These are phyloP conservation scores for Penicillium lagena DNA, from an alignment of 495 filamentous ascomycete genomes.

Conservation along the genomic window DNA sequence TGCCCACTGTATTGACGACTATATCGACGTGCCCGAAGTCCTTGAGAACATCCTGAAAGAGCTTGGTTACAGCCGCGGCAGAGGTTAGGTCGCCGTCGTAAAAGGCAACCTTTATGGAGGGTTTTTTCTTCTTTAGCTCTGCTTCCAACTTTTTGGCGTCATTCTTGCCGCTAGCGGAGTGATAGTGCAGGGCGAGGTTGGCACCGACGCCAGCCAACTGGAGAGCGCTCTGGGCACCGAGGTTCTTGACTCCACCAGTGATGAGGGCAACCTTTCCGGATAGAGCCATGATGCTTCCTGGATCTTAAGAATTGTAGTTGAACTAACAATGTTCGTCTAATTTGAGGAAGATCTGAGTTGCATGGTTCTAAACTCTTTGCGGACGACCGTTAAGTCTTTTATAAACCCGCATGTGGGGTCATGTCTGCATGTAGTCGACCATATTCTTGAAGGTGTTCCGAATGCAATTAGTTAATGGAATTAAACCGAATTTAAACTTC, in stretches of 20 bases:
- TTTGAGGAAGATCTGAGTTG: no score
- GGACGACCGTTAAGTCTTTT: no score
- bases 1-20: constrained; percentile 48
- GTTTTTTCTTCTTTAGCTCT: constrained; percentile 20
- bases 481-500: no score
- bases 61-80: constrained; percentile 21
- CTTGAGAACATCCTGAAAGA: constrained; percentile 20
- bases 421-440: no score
- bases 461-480: no score
- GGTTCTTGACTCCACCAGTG: constrained; percentile 36
- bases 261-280: constrained; percentile 42
- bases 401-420: no score
- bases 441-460: no score
- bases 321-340: no score
- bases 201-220: constrained; percentile 20
- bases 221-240: constrained; percentile 23
- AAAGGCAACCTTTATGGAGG: constrained; percentile 18
- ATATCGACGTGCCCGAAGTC: constrained; percentile 45
- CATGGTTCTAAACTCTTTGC: no score
- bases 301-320: no score
- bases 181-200: constrained; percentile 28
- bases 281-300: no score
- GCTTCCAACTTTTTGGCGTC: constrained; percentile 16
- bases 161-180: constrained; percentile 19
- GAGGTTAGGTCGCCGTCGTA: constrained; percentile 28